These are phyloP conservation scores for Beauveria australis DNA, from an alignment of 2,329 filamentous ascomycete species.

Conservation along the genomic window DNA sequence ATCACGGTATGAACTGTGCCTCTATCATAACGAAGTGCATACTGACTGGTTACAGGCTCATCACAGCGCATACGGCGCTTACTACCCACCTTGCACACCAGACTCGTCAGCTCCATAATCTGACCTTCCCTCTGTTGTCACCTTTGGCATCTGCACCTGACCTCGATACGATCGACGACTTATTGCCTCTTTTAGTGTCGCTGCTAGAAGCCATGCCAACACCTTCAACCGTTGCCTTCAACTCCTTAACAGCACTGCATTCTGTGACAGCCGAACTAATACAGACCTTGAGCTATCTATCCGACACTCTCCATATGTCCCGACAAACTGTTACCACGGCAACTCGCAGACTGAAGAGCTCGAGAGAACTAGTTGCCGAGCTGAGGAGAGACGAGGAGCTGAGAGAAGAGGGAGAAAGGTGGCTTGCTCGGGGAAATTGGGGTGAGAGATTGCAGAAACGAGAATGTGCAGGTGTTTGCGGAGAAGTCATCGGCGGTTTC, in stretches of 20 bases:
- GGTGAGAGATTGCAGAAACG: conserved; percentile 64
- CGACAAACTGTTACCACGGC: conserved; percentile 80
- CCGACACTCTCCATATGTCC: conserved; percentile 90
- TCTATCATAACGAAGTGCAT: not conserved
- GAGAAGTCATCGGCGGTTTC: conserved; percentile 84
- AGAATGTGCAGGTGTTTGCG: conserved; percentile 76
- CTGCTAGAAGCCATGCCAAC: conserved; percentile 61
- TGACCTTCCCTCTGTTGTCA: conserved; percentile 63
- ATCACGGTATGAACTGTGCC: conserved; percentile 48
- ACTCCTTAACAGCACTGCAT: conserved; percentile 61
- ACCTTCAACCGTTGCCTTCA: conserved; percentile 52
- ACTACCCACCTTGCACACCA: conserved; percentile 69
- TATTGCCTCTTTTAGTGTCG: conserved; percentile 59
- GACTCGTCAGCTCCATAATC: conserved; percentile 64
- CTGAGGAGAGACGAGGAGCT: conserved; percentile 76
- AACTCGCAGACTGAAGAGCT: conserved; percentile 68
- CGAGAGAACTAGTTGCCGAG: conserved; percentile 78
- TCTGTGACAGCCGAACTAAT: conserved; percentile 65
- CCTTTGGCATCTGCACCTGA: conserved; percentile 57
- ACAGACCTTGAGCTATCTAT: conserved; percentile 74
- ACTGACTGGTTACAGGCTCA: conserved; percentile 44
- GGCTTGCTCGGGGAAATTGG: conserved; percentile 79
- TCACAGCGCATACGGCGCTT: conserved; percentile 66
- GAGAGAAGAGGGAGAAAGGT: conserved; percentile 72
- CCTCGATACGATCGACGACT: conserved; percentile 55